These are phyloP conservation scores for Tetraselmis striata DNA, from an alignment of 139 green algal genomes.

Conservation along the genomic window DNA sequence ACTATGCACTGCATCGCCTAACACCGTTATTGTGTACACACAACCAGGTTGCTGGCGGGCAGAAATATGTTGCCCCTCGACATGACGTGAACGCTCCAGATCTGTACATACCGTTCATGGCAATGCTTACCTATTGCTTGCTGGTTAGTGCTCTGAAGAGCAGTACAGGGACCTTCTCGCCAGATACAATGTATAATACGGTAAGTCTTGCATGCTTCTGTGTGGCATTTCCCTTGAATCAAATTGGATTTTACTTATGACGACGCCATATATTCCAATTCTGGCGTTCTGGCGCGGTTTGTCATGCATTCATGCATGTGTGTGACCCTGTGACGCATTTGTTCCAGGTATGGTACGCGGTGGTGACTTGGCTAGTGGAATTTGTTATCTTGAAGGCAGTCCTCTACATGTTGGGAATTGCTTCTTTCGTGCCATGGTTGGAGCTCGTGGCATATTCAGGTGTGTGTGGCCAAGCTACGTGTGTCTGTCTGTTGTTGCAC, in stretches of 20 bases:
- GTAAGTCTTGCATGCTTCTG: too few species aligned
- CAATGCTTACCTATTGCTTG: slow-evolving; percentile 75
- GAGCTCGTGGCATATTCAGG: slow-evolving; percentile 82
- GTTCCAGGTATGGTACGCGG: slow-evolving; percentile 7
- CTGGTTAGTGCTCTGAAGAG: slow-evolving; percentile 41
- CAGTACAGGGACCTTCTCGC: slow-evolving; percentile 17
- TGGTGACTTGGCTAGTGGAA: slow-evolving; percentile 12
- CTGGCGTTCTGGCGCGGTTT: too few species aligned
- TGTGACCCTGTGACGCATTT: too few species aligned
- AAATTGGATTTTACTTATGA: too few species aligned
- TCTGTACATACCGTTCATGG: slow-evolving; percentile 92
- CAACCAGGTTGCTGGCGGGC: slow-evolving; percentile 58
- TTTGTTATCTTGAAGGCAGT: slow-evolving; percentile 13
- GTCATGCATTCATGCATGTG: too few species aligned
- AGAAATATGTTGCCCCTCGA: slow-evolving; percentile 79
- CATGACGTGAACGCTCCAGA: slow-evolving; percentile 91
- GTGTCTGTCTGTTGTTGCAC: background rate
- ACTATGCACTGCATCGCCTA: background rate
- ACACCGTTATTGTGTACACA: background rate
- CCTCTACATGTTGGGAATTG: slow-evolving; percentile 61
- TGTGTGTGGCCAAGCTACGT: slow-evolving; percentile 19
- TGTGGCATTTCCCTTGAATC: too few species aligned
- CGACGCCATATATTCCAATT: too few species aligned
- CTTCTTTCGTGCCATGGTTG: slow-evolving; percentile 57
- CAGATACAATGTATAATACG: slow-evolving; percentile 20